Evolutionary conservation across 805 yeast species (phyloP).

Genomic region (Starmerella apis): DNA sequence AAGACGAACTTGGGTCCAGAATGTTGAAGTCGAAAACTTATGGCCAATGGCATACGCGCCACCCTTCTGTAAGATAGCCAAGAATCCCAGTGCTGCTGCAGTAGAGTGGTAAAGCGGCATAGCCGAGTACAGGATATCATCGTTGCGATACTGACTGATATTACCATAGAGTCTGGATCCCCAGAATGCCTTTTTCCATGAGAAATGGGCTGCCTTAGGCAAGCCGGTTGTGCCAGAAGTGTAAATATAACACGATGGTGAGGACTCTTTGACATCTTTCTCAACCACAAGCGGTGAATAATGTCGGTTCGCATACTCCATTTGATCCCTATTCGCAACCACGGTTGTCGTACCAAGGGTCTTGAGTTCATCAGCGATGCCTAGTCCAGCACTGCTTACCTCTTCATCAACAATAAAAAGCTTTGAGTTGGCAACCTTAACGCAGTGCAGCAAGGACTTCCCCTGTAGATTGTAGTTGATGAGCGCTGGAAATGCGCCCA

Average conservation of each 20-base stretch:
- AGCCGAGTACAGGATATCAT: conserved; percentile 64
- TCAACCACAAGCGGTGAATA: conserved; percentile 33
- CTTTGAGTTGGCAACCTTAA: conserved; percentile 52
- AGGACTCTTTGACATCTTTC: conserved; percentile 48
- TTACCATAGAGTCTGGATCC: conserved; percentile 63
- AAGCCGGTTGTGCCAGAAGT: conserved; percentile 94
- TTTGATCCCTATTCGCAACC: conserved; percentile 36
- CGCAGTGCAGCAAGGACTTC: conserved; percentile 66
- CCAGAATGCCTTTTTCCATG: conserved; percentile 74
- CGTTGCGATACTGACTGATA: conserved; percentile 47
- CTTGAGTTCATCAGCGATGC: conserved; percentile 39
- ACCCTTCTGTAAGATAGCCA: conserved; percentile 58
- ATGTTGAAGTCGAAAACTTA: conserved; percentile 71
- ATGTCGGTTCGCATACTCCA: conserved; percentile 31
- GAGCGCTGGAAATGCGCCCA: conserved; percentile 84
- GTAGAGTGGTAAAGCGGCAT: conserved; percentile 96
- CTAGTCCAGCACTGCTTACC: conserved; percentile 43
- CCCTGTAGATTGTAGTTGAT: conserved; percentile 71
- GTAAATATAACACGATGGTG: conserved; percentile 55
- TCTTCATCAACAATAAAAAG: conserved; percentile 68
- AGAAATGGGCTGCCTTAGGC: conserved; percentile 87
- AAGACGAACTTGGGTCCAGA: conserved; percentile 79
- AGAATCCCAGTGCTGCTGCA: conserved; percentile 74
- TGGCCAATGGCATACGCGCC: conserved; percentile 68
- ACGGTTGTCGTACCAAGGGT: conserved; percentile 20